Conservation (phyloP, 768 basidiomycete genomes). For the Sporobolomyces roseus region DNA sequence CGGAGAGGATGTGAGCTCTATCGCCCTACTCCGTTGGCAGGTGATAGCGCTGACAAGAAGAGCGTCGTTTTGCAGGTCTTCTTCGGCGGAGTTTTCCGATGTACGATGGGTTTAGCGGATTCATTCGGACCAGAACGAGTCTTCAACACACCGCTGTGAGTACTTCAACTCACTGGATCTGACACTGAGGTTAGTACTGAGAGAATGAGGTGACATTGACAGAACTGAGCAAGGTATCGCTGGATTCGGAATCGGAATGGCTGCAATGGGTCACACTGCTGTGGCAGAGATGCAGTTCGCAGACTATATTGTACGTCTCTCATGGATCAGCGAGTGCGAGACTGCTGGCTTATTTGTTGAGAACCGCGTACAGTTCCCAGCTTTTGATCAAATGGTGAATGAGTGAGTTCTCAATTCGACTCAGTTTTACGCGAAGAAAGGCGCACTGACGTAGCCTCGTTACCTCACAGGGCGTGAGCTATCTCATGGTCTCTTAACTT, state of each 20-base stretch:
- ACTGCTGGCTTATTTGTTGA: not conserved
- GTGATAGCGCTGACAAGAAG: not conserved
- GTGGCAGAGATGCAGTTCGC: constrained; percentile 75
- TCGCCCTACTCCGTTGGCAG: not conserved
- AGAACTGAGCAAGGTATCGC: constrained; percentile 65
- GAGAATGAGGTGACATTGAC: not conserved
- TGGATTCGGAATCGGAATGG: constrained; percentile 87
- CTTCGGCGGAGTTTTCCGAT: constrained; percentile 86
- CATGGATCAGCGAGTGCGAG: not conserved
- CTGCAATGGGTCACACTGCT: constrained; percentile 87
- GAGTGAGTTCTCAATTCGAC: constrained; percentile 53
- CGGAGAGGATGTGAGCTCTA: constrained; percentile 52
- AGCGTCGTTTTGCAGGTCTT: constrained; percentile 66
- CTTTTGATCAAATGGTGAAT: constrained; percentile 94
- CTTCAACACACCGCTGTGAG: constrained; percentile 78
- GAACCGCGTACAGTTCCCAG: constrained; percentile 57
- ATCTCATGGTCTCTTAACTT: too few species aligned
- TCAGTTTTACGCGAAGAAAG: too few species aligned
- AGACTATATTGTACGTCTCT: constrained; percentile 44
- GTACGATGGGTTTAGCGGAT: constrained; percentile 33
- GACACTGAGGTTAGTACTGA: too few species aligned
- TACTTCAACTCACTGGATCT: not conserved
- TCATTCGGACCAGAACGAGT: constrained; percentile 68
- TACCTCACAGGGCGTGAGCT: too few species aligned
- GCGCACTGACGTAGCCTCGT: too few species aligned